Base-by-base conservation (phyloP, 257 asterid genomes). In the Gardenia jasminoides region DNA sequence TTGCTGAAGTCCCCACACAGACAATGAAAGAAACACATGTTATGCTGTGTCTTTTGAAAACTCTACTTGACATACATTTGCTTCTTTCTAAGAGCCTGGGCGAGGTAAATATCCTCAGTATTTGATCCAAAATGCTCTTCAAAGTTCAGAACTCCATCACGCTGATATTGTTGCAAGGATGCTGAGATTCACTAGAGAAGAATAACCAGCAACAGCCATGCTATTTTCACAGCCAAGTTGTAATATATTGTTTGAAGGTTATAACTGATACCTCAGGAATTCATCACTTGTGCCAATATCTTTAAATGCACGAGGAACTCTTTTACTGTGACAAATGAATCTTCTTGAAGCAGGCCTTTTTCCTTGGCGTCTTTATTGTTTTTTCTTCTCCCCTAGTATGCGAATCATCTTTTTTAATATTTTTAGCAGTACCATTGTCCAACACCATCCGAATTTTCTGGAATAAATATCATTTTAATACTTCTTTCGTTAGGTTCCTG, bases 391-490 rank as follows among this genome's bases (percentile, higher is more conserved):
- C 44, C 2, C 3, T 33, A 1, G n/a, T 19, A 30, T 66, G 43
- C 22, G 4, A 15, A 30, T 28, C 30, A 22, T 28, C 44, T 31
- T 30, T 30, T n/a, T 31, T 16, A 6, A 7, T 13, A 67, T 67
- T 6, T 36, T 67, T 67, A 30, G 10, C 47, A 46, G 46, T 10
- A 30, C 73, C 20, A 30, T 3, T 10, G 39, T 76, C 72, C 73
- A 65, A 46, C 20, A 43, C 30, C 28, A 50, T 30, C 54, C 70
- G 70, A 74, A 80, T 64, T 67, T 80, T 74, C 75, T 9, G 83
- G 83, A 67, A 80, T n/a, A 41, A 16, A 52, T 50, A 66, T n/a
- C 68, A 13, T 10, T 28, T 64, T 24, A 24, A 59, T 24, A 2
- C 69, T 12, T 24, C 10, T 71, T n/a, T 70, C 54, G 68, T 36